Evolutionary conservation across 169 alveolate species (phyloP).

Genomic region (Cryptosporidium ryanae): DNA sequence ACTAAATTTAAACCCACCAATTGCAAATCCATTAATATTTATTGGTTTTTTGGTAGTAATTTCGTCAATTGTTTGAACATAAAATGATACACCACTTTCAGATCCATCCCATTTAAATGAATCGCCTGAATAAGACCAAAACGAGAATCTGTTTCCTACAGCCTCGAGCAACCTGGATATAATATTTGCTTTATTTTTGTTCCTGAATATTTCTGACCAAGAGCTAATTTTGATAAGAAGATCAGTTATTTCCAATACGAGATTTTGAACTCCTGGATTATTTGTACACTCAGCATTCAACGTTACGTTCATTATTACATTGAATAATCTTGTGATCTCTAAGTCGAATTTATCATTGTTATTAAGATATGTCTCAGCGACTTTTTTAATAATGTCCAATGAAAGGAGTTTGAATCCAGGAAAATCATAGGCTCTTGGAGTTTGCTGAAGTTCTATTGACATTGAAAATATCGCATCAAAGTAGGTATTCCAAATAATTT

Average conservation of each 20-base stretch:
- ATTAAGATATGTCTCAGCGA: constrained; percentile 11
- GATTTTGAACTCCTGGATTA: constrained; percentile 50
- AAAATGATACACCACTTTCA: constrained; percentile 29
- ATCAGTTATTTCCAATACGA: constrained; percentile 43
- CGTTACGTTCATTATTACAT: constrained; percentile 28
- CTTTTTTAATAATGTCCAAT: constrained; percentile 26
- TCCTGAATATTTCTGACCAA: constrained; percentile 11
- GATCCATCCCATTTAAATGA: constrained; percentile 48
- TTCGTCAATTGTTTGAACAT: constrained; percentile 37
- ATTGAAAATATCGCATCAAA: constrained; percentile 42
- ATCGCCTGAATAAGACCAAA: constrained; percentile 18
- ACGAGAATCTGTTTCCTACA: constrained; percentile 60
- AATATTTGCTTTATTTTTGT: neutral
- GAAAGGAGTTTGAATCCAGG: constrained; percentile 41
- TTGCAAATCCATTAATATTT: constrained; percentile 23
- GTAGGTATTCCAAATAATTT: constrained; percentile 31
- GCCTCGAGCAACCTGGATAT: constrained; percentile 26
- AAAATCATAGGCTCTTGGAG: constrained; percentile 36
- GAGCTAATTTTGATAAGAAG: constrained; percentile 8
- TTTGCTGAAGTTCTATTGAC: constrained; percentile 23
- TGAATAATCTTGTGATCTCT: constrained; percentile 37
- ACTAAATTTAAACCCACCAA: constrained; percentile 28
- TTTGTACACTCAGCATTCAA: constrained; percentile 67
- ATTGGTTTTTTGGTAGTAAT: constrained; percentile 24
- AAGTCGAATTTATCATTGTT: neutral